Base-by-base conservation (phyloP, 306 rosid species). In the Cyamopsis tetragonoloba region DNA sequence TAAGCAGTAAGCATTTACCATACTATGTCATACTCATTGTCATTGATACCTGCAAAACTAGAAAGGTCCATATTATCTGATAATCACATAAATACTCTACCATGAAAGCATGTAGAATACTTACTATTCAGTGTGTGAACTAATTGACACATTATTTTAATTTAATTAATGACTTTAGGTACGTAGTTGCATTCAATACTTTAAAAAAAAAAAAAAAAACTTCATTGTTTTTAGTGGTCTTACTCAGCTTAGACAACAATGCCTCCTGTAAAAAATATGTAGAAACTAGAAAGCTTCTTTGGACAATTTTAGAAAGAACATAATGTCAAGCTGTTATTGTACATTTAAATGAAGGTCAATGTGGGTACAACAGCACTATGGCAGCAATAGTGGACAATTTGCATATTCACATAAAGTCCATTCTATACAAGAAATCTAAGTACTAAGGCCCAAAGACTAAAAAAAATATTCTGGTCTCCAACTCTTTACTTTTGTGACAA, bases 401-500 rank as follows among this genome's bases (percentile, higher is more conserved):
- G 5, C 49, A 13, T n/a, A 71, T 39, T 49, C 14, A 22, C 2
- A 41, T 30, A 19, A 37, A 34, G 43, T 17, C 42, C 47, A 18
- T 43, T 30, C 15, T 23, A 6, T 4, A 22, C 46, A 69, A 69
- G 61, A 42, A 69, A 51, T 39, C 42, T 20, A 2, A 18, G 24
- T 14, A 15, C 4, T 15, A 57, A 26, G 26, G 6, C 9, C 62
- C 27, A 37, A 43, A 34, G 7, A 32, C 17, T 17, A 8, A 34
- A 42, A 26, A 11, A 42, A 26, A 11, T 41, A 27, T 57, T 65
- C 14, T 64, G 77, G 77, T 3, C 48, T 17, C 78, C 73, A 64
- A 71, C 82, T 57, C 17, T 56, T 66, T 65, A 78, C 77, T 62
- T 72, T 62, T 34, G 53, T 6, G 9, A 23, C 76, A 76, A 68